phyloP scores from a whole-genome alignment of 257 asterid genomes.

The Nicotiana noctiflora region DNA sequence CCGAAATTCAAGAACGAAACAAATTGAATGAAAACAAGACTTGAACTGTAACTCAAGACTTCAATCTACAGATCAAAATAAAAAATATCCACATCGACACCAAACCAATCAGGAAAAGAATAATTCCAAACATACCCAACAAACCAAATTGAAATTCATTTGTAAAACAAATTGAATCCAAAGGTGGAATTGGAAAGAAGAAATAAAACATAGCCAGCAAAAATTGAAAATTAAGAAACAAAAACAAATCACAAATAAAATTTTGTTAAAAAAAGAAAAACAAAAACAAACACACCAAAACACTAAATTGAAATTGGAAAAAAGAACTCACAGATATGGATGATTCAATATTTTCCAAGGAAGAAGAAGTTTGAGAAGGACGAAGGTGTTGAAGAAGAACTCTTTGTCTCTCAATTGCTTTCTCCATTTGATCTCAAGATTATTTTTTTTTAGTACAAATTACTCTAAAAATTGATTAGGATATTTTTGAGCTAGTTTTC shows the following conservation, averaged over 20 bases:
- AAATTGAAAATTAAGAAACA: not conserved
- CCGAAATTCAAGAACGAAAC: not conserved
- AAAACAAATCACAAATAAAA: no score
- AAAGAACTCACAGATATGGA: slow-evolving; percentile 51
- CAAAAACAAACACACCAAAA: not conserved
- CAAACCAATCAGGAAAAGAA: not conserved
- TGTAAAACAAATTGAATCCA: no score
- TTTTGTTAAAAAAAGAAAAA: not conserved
- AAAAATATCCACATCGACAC: not conserved
- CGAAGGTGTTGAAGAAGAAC: slow-evolving; percentile 77
- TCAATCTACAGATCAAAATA: not conserved
- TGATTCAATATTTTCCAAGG: slow-evolving; percentile 63
- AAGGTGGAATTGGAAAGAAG: not conserved
- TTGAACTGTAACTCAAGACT: not conserved
- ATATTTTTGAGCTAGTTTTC: not conserved
- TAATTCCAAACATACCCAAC: not conserved
- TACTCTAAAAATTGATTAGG: no score
- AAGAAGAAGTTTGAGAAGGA: slow-evolving; percentile 69
- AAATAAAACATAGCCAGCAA: not conserved
- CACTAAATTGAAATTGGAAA: not conserved
- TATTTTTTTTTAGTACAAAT: no score
- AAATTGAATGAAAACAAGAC: not conserved
- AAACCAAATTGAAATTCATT: not conserved
- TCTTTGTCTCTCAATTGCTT: slow-evolving; percentile 69
- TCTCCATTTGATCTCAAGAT: slow-evolving; percentile 41